These are phyloP conservation scores for Syzygium syzygioides DNA, from an alignment of 441 rosid species.

Conservation along the genomic window DNA sequence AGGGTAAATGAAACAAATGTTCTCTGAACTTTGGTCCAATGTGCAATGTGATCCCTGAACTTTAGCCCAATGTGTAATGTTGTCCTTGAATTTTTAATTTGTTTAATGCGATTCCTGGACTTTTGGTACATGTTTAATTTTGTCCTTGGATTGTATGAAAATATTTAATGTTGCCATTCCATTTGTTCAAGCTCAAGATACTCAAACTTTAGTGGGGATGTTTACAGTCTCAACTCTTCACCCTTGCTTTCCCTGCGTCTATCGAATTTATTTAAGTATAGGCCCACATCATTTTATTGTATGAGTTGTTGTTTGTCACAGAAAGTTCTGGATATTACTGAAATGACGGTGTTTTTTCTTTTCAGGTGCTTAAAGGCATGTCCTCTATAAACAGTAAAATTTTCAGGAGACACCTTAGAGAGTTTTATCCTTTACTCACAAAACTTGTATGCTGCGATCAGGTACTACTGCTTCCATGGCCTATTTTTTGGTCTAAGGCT, in stretches of 20 bases:
- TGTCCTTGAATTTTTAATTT: too few species aligned
- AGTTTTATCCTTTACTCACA: conserved; percentile 91
- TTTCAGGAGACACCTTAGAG: conserved; percentile 82
- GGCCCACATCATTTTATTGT: background rate
- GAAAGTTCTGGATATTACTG: background rate
- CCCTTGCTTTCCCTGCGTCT: background rate
- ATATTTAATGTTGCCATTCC: too few species aligned
- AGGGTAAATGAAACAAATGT: background rate
- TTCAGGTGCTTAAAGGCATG: conserved; percentile 96
- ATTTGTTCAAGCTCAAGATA: too few species aligned
- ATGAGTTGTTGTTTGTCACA: background rate
- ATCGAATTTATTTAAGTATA: background rate
- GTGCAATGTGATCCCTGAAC: too few species aligned
- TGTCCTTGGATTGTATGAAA: too few species aligned
- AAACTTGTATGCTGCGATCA: conserved; percentile 96
- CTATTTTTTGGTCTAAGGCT: background rate
- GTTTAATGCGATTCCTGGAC: too few species aligned
- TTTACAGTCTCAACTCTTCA: background rate
- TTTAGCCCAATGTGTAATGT: too few species aligned
- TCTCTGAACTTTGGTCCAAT: too few species aligned
- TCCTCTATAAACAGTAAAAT: conserved; percentile 83
- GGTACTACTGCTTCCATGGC: conserved; percentile 33
- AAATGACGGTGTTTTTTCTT: conserved; percentile 9
- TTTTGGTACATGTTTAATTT: too few species aligned
- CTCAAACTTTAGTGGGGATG: background rate